Evolutionary conservation across 306 rosid species (phyloP).

Genomic region (Quercus aquifolioides): DNA sequence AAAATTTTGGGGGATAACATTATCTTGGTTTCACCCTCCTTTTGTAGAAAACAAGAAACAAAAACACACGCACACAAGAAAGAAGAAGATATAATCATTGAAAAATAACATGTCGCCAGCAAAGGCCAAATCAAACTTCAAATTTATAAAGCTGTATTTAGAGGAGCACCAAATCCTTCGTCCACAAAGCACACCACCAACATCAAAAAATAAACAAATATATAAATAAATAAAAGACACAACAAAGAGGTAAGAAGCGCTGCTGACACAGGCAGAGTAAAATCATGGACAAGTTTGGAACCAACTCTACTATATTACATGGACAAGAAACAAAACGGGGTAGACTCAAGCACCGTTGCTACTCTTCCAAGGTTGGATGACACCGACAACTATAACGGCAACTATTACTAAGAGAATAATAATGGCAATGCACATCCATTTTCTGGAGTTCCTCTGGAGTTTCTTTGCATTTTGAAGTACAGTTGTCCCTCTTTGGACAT

Average conservation of each 20-base stretch:
- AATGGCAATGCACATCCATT: constrained; percentile 87
- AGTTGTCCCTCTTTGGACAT: constrained; percentile 78
- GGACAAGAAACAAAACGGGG: constrained; percentile 33
- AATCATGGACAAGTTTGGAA: neutral
- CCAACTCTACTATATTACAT: constrained; percentile 30
- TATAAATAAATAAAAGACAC: constrained; percentile 11
- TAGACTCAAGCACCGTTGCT: constrained; percentile 52
- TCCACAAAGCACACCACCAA: constrained; percentile 32
- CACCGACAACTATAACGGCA: constrained; percentile 65
- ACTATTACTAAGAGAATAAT: constrained; percentile 66
- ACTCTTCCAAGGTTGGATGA: constrained; percentile 83
- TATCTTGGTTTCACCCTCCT: neutral
- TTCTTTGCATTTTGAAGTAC: constrained; percentile 83
- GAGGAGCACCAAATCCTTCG: neutral
- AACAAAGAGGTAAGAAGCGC: constrained; percentile 13
- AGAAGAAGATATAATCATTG: neutral
- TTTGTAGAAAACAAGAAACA: neutral
- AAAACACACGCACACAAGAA: neutral
- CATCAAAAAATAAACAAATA: constrained; percentile 10
- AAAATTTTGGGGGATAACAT: neutral
- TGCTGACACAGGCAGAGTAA: constrained; percentile 9
- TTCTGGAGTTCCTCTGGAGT: constrained; percentile 81
- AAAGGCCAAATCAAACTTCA: neutral
- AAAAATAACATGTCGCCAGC: neutral
- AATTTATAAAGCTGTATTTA: too few relatives aligned